Evolutionary conservation across 805 yeast genomes (phyloP).

Genomic region (Metschnikowia vanudenii): DNA sequence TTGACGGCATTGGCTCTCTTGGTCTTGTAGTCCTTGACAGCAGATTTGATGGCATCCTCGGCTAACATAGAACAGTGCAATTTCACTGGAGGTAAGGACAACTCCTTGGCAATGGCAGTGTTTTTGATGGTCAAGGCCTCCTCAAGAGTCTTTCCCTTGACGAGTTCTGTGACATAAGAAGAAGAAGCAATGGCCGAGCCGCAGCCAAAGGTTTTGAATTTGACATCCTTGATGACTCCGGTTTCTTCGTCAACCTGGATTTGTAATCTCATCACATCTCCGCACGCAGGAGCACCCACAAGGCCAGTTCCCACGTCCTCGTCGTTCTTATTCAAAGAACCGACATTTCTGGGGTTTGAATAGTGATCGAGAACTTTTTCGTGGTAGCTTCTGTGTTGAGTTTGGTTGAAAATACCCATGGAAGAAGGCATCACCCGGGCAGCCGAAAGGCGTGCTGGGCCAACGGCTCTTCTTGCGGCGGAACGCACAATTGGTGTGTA

Average conservation of each 20-base stretch:
- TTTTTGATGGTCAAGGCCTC: conserved; percentile 93
- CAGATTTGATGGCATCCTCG: conserved; percentile 97
- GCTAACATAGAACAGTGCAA: conserved; percentile 98
- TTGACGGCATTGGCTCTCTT: conserved; percentile 54
- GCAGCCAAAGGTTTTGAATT: conserved; percentile 98
- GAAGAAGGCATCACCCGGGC: conserved; percentile 8
- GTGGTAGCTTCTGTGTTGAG: conserved; percentile 55
- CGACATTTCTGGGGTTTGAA: conserved; percentile 95
- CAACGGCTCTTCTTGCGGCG: conserved; percentile 9
- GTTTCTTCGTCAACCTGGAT: conserved; percentile 88
- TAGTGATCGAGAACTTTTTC: conserved; percentile 95
- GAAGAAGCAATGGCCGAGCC: conserved; percentile 97
- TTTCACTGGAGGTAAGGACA: conserved; percentile 94
- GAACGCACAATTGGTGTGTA: conserved; percentile 14
- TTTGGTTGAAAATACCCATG: neutral
- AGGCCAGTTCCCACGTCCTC: conserved; percentile 90
- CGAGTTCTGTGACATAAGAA: conserved; percentile 91
- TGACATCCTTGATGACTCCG: conserved; percentile 91
- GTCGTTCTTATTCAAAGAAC: conserved; percentile 78
- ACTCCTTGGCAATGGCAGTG: conserved; percentile 90
- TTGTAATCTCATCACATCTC: conserved; percentile 97
- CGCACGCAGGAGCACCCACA: conserved; percentile 99
- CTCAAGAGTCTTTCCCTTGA: conserved; percentile 89
- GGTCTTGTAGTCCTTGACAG: conserved; percentile 89
- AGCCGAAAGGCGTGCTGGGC: conserved; percentile 10